Evolutionary conservation across 805 yeast species (phyloP), one percentile per base, ranked within the genome.

Genomic region (Candida montana): DNA sequence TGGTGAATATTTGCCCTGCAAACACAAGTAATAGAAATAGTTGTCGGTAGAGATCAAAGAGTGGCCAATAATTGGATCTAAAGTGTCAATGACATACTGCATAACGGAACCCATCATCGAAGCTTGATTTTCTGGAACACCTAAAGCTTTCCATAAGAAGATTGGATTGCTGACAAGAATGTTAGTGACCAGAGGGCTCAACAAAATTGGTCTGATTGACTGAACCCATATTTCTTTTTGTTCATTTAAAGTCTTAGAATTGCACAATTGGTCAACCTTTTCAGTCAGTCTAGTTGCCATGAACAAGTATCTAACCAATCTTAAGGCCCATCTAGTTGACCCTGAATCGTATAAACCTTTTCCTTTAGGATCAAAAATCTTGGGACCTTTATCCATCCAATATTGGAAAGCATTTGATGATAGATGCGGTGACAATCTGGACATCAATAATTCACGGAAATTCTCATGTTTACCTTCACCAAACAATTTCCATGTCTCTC

Each of bases 41-140:
- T 85, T 85, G 58, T 86, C 93, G 28, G 62, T 63, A 2, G 87
- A 75, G 29, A 85, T 69, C 54, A 83, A 62, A 2, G 83, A 78
- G 48, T 82, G 69, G 19, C 69, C 68, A 48, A 85, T 68, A 21
- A 86, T 64, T 20, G 95, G 95, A 54, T 85, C 91, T 50, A 85
- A 68, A 5, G 95, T 85, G 57, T 86, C 88, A 39, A 79, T 68
- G 35, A 86, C 79, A 57, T 86, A 85, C 44, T 81, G 74, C 51
- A 81, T 63, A 33, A 83, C 80, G 0, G 89, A 79, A 19, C 83
- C 87, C 77, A 86, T 84, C 81, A 86, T 75, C 23, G 77, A 68
- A 6, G 93, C 89, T 65, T 85, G 95, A 57, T 86, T 85, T 7
- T 81, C 77, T 6, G 95, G 95, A 35, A 85, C 95, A n/a, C 95